Base-by-base conservation (phyloP, 169 alveolate genomes). In the Cyclospora cayetanensis region DNA sequence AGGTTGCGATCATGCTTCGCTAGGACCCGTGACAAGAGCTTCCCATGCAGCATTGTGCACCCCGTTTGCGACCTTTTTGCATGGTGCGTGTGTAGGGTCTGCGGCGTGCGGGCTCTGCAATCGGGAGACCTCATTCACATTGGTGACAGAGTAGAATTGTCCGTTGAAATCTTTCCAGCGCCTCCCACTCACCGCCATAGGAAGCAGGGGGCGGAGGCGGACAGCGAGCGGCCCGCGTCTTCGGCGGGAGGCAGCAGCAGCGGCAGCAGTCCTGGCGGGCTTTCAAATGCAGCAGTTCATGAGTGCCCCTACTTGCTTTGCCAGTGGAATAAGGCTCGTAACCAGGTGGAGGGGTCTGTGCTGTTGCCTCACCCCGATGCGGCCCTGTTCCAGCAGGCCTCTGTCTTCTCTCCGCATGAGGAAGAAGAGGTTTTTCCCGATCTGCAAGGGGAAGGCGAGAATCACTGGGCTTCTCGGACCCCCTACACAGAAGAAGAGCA, bases 131-230 rank as follows among this genome's bases (percentile, higher is more conserved):
- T 96, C 27, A 95, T 96, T 50, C 98, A 96, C 70, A 91, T 96
- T 37, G 98, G 98, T 4, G 98, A 96, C 85, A 95, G 96, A 82
- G 93, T 95, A 63, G 97, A 96, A 85, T 95, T 95, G 4, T 95
- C 96, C 22, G 97, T 96, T 52, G 83, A 84, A 66, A 37, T 84
- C 20, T 22, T 52, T 41, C 91, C 83, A 0, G 91, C 83, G 63
- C 22, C 72, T 63, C 42, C 35, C 34, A 12, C 39, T 53, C 34
- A n/a, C 27, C 53, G 85, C 5, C 0, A 34, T 5, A 35, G 82
- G 50, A 15, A 12, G 82, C 11, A 15, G 18, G 41, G 82, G 20
- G 22, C 35, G 5, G 74, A 60, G 9, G 11, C 74, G 11, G 31
- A 60, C 12, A 60, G 35, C 12, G 35, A 25, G 35, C 9, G 74